These are phyloP conservation scores for Saccharomycopsis sp. DNA, from an alignment of 805 yeast species.

Conservation along the genomic window DNA sequence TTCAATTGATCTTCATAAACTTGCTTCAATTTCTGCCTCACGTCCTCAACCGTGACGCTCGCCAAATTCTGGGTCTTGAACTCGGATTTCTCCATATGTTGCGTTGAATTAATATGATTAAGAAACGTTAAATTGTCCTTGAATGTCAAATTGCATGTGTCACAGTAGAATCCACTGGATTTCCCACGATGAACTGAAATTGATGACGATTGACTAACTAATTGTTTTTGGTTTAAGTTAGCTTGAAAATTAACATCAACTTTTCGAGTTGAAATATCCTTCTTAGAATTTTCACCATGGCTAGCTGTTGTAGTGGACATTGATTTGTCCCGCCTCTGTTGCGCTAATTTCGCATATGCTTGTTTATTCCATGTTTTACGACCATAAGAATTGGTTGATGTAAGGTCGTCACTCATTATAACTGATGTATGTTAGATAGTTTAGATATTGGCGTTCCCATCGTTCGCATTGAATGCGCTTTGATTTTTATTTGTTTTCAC, in stretches of 20 bases:
- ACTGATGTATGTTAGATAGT: neutral
- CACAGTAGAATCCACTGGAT: constrained; percentile 82
- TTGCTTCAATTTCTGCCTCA: constrained; percentile 10
- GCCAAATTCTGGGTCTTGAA: constrained; percentile 2
- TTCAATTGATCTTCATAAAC: constrained; percentile 8
- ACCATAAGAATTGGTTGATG: constrained; percentile 34
- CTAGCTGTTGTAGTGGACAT: no score
- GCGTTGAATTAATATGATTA: constrained; percentile 76
- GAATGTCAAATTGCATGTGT: constrained; percentile 69
- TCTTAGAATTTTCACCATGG: constrained; percentile 22
- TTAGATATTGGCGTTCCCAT: neutral
- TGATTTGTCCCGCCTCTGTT: constrained; percentile 25
- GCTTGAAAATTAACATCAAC: constrained; percentile 25
- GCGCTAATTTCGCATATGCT: constrained; percentile 48
- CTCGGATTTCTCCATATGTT: constrained; percentile 74
- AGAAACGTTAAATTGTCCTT: constrained; percentile 76
- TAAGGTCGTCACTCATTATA: constrained; percentile 5
- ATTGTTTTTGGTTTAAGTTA: constrained; percentile 30
- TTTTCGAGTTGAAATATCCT: constrained; percentile 24
- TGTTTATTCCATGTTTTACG: constrained; percentile 69
- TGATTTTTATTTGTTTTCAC: neutral
- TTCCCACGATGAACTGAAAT: constrained; percentile 37
- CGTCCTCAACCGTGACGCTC: constrained; percentile 18
- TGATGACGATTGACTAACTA: constrained; percentile 26
- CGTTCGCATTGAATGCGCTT: neutral